Evolutionary conservation across 2,329 filamentous ascomycete genomes (phyloP), one percentile per base, ranked within the genome.

Genomic region (Botrytis aclada): DNA sequence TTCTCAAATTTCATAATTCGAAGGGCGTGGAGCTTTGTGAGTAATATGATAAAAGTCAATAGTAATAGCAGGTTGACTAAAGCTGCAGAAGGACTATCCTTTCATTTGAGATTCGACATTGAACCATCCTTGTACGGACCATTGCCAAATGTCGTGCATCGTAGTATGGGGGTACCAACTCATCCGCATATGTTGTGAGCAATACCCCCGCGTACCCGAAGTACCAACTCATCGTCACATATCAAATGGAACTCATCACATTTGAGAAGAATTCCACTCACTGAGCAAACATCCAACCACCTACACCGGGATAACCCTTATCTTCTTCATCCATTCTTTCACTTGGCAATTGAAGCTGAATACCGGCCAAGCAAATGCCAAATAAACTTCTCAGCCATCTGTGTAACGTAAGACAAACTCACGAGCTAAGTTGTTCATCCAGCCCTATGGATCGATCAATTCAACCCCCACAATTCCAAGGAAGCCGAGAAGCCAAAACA

Each of bases 391-490:
- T 22, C 41, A 29, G 32, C 32, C 14, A 20, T 37, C 22, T 29
- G 45, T 54, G 32, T 66, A 37, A 66, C 43, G 63, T 66, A 66
- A 37, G 45, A 66, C 43, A 66, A 54, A 66, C 32, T 54, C 32
- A 66, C 32, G 45, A 51, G 45, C 63, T 51, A 45, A 51, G 45
- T 54, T 51, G 45, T 29, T 39, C 45, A 39, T 37, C 64, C 64
- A 66, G 64, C 64, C 64, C 45, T 66, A 66, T 54, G 45, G 32
- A 66, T 66, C 22, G 47, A 51, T 51, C 43, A 51, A 54, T 29
- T 16, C 39, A 62, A n/a, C 64, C 45, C 61, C 64, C 62, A 45
- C 39, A 64, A 64, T 64, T 45, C n/a, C 12, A 45, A 22, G 39
- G 29, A 43, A 22, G 18, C 37, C 39, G 16, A 63, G 60, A 43